A percentile compares a stretch with the other conserved stretches of the same genome.
Evolutionary conservation across 129 eudicot species (phyloP).

Genomic region (Artemisia tridentata): DNA sequence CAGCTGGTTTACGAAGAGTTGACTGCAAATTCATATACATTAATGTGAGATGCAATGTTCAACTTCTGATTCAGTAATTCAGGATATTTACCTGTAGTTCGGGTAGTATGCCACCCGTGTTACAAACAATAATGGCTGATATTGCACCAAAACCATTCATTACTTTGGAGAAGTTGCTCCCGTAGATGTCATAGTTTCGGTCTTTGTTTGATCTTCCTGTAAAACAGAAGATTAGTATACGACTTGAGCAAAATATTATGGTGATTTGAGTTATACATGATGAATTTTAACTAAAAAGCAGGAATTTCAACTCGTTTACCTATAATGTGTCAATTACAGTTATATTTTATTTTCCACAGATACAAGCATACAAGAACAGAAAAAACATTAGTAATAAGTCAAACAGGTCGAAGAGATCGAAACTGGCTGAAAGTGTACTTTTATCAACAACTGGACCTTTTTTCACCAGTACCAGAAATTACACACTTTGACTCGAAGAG

Average conservation of each 20-base stretch:
- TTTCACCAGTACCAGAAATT: not conserved
- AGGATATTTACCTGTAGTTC: conserved; percentile 45
- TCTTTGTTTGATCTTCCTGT: conserved; percentile 40
- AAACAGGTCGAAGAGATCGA: no score
- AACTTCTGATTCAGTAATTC: not conserved
- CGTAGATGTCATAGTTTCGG: conserved; percentile 40
- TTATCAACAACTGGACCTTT: no score
- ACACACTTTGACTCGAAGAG: no score
- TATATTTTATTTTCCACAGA: no score
- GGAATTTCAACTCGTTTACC: no score
- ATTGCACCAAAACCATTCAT: conserved; percentile 53
- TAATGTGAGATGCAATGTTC: not conserved
- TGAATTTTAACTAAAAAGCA: no score
- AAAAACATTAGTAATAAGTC: no score
- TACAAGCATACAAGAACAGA: no score
- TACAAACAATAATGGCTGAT: conserved; percentile 57
- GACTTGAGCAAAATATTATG: not conserved
- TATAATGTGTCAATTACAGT: no score
- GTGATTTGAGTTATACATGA: no score
- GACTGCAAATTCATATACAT: conserved; percentile 31
- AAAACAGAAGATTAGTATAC: not conserved
- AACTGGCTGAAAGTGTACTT: no score
- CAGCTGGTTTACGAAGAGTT: conserved; percentile 46
- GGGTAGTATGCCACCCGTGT: conserved; percentile 52
- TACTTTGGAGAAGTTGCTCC: conserved; percentile 42